Evolutionary conservation across 2,329 filamentous ascomycete species (phyloP).

Genomic region (Aspergillus sp.): DNA sequence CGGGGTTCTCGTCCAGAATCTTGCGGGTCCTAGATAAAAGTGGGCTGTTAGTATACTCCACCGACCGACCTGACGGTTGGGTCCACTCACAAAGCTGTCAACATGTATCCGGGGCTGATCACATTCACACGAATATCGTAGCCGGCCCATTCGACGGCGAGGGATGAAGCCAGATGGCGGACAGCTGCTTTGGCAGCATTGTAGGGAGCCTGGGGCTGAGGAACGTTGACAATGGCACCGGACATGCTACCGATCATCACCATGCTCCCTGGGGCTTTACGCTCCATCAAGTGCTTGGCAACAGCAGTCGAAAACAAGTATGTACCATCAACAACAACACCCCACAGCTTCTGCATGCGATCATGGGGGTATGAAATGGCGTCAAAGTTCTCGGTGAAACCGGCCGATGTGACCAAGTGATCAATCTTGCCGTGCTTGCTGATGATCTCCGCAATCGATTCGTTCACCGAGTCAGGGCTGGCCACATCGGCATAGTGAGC

Average conservation of each 20-base stretch:
- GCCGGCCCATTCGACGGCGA: slow-evolving; percentile 91
- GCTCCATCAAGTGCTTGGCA: slow-evolving; percentile 82
- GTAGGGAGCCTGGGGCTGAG: slow-evolving; percentile 89
- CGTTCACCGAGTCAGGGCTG: slow-evolving; percentile 70
- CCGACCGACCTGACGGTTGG: not conserved
- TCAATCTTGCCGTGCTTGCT: slow-evolving; percentile 75
- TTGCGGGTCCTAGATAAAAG: slow-evolving; percentile 67
- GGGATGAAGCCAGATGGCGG: slow-evolving; percentile 76
- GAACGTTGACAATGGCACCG: slow-evolving; percentile 87
- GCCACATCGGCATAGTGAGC: slow-evolving; percentile 88
- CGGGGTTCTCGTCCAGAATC: slow-evolving; percentile 89
- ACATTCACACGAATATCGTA: slow-evolving; percentile 89
- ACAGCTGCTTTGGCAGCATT: slow-evolving; percentile 92
- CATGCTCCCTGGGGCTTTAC: slow-evolving; percentile 74
- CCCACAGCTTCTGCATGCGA: slow-evolving; percentile 88
- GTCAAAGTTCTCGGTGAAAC: slow-evolving; percentile 94
- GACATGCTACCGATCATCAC: slow-evolving; percentile 97
- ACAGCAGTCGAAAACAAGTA: slow-evolving; percentile 82
- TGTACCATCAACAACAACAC: slow-evolving; percentile 88
- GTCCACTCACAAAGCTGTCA: slow-evolving; percentile 74
- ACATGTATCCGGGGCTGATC: slow-evolving; percentile 94
- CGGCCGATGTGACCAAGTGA: slow-evolving; percentile 90
- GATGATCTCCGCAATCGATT: slow-evolving; percentile 66
- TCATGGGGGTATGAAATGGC: slow-evolving; percentile 87
- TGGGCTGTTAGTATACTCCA: not conserved